Base-by-base conservation (phyloP, 2,329 filamentous ascomycete genomes). In the Coniochaeta ligniaria region DNA sequence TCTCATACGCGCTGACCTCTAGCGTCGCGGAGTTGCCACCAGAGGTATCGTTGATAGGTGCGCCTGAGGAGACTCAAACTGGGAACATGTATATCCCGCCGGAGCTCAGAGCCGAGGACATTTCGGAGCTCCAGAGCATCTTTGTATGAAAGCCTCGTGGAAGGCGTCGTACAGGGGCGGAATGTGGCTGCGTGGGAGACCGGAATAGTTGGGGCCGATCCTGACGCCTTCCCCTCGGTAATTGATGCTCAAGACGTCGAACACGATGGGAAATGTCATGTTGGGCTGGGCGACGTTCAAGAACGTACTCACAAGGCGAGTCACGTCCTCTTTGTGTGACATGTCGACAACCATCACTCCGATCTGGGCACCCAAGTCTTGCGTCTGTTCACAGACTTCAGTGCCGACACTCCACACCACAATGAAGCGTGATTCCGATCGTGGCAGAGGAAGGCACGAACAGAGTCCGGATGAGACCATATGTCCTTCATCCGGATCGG, bases 361-460 rank as follows among this genome's bases (percentile, higher is more conserved):
- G 0, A 73, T 66, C 0, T 67, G 64, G 3, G 70, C 71, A 6
- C 74, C 73, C 1, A 69, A 62, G 26, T 28, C 52, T n/a, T 17
- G 16, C 38, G 70, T 63, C 68, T 84, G 80, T 65, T 84, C 80
- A 1, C 71, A 65, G 2, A 84, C 74, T 67, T 84, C 82, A 66
- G 84, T 85, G 3, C 82, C 82, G 57, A 79, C 74, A 62, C 78
- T 81, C 82, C 81, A 83, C 1, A 72, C 72, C 24, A 81, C 71
- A 24, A 84, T 70, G 1, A 83, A 3, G 81, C 76, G 65, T 84
- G 81, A 65, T 84, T 84, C 17, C 81, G 73, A 66, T 84, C 82
- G 11, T 81, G 77, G 5, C 80, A 75, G n/a, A 84, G 65, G 60
- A 83, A 79, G 1, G 76, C 65, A 0, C 81, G 76, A 6, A 83